Evolutionary conservation across 2,329 filamentous ascomycete genomes (phyloP).

Genomic region (Fusarium transvaalense): DNA sequence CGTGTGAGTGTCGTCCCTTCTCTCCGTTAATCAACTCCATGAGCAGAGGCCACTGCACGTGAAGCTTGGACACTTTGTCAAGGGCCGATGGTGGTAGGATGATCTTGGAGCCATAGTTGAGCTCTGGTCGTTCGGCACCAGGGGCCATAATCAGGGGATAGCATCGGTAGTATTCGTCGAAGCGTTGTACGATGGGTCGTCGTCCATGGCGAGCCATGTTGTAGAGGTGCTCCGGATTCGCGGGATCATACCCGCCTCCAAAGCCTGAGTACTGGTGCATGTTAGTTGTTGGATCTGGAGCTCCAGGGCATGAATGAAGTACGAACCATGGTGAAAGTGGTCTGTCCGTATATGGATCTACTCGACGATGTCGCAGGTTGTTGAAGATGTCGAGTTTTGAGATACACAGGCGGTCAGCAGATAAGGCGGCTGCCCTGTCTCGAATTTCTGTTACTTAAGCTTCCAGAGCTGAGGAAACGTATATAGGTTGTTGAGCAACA

Average conservation of each 20-base stretch:
- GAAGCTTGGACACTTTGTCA: slow-evolving; percentile 94
- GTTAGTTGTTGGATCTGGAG: background rate
- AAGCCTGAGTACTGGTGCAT: slow-evolving; percentile 54
- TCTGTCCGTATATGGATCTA: slow-evolving; percentile 5
- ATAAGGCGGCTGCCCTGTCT: background rate
- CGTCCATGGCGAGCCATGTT: slow-evolving; percentile 62
- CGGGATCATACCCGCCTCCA: slow-evolving; percentile 60
- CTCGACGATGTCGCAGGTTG: slow-evolving; percentile 20
- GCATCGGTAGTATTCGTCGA: slow-evolving; percentile 98
- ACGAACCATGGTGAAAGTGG: slow-evolving; percentile 41
- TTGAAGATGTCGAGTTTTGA: background rate
- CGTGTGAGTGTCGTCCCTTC: slow-evolving; percentile 84
- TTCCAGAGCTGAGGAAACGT: background rate
- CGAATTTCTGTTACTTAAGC: background rate
- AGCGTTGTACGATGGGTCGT: slow-evolving; percentile 74
- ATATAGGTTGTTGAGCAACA: background rate
- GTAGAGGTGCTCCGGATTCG: slow-evolving; percentile 63
- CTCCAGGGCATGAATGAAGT: background rate
- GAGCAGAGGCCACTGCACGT: slow-evolving; percentile 97
- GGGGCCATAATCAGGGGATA: slow-evolving; percentile 96
- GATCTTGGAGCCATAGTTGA: slow-evolving; percentile 98
- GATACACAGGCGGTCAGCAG: slow-evolving; percentile 37
- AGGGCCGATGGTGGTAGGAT: slow-evolving; percentile 96
- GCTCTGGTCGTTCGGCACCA: slow-evolving; percentile 85
- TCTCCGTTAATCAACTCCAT: slow-evolving; percentile 95